Base-by-base conservation (phyloP, 129 eudicot species). In the Solidago caesia region DNA sequence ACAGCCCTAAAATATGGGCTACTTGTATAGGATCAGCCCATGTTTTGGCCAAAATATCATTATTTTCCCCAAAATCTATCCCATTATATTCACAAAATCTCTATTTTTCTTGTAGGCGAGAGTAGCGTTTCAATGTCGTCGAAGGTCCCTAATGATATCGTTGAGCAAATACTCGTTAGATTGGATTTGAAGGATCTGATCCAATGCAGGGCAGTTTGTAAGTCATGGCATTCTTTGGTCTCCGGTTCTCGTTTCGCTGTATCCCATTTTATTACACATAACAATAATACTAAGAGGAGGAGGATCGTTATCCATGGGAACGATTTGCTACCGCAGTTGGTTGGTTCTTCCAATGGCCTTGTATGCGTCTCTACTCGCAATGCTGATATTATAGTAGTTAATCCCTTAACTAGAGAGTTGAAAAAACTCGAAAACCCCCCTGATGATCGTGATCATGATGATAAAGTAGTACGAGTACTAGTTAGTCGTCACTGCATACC, bases 381-480 rank as follows among this genome's bases (percentile, higher is more conserved):
- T 69, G 0, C 8, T 49, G 52, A 77, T 16, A 3, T 47, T 70
- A 0, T 70, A 49, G 43, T 77, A 7, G 27, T 56, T 21, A 77
- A 77, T 70, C 81, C 81, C 16, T 69, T 13, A 14, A 77, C 70
- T 21, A 60, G 81, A 49, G 81, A 77, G 76, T 75, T 61, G 42
- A 49, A 48, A 7, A 69, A 39, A 61, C n/a, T 70, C 11, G n/a
- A 1, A 16, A 39, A 46, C 7, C 75, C 75, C 74, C 39, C 39
- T 29, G 39, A 29, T 29, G n/a, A n/a, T n/a, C n/a, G n/a, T n/a
- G n/a, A n/a, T n/a, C 10, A 58, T 8, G 29, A 7, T n/a, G n/a
- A n/a, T n/a, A n/a, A n/a, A n/a, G n/a, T n/a, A n/a, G n/a, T n/a
- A n/a, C n/a, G n/a, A n/a, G n/a, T n/a, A n/a, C n/a, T n/a, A n/a